Base-by-base conservation (phyloP, 352 stramenopile species). In the Bremia lactucae region DNA sequence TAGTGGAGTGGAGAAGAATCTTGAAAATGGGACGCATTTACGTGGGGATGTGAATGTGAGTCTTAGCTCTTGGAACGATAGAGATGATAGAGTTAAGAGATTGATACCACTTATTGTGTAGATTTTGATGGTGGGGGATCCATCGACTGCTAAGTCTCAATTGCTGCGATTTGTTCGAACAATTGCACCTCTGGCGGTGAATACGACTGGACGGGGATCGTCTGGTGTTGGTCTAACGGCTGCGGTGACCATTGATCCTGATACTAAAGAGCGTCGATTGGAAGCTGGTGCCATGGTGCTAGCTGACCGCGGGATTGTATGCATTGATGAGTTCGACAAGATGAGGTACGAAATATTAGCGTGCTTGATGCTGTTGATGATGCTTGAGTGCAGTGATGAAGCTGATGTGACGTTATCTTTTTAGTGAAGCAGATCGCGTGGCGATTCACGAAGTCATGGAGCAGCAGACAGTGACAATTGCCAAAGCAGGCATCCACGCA, bases 391-490 rank as follows among this genome's bases (percentile, higher is more conserved):
- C n/a, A n/a, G n/a, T n/a, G n/a, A 8, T n/a, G 31, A 6, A 8
- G 23, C 31, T 18, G 35, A 13, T 5, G 35, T 63, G 31, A 62
- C 36, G 25, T 53, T 31, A 23, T n/a, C 19, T 24, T 57, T 51
- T 25, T 39, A 80, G 77, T 58, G 79, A 98, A 63, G 86, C 82
- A 10, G 95, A 99, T 87, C 89, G 95, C 29, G 97, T 99, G 14
- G 96, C 97, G 3, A 99, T 99, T 55, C 97, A 99, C 78, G 97
- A 99, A 87, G 78, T 89, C 36, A 99, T 99, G 97, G 97, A 99
- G 67, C 97, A 99, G 61, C 97, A 99, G 59, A 99, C 97, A 1
- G 95, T 99, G 3, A 99, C 96, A 2, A 99, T 99, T 68, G 95
- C 96, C 28, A 99, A 99, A 73, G 97, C 96, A 3, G 96, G 97